These are phyloP conservation scores for Apiotrichum siamense DNA, from an alignment of 1,284 basidiomycete genomes.

Conservation along the genomic window DNA sequence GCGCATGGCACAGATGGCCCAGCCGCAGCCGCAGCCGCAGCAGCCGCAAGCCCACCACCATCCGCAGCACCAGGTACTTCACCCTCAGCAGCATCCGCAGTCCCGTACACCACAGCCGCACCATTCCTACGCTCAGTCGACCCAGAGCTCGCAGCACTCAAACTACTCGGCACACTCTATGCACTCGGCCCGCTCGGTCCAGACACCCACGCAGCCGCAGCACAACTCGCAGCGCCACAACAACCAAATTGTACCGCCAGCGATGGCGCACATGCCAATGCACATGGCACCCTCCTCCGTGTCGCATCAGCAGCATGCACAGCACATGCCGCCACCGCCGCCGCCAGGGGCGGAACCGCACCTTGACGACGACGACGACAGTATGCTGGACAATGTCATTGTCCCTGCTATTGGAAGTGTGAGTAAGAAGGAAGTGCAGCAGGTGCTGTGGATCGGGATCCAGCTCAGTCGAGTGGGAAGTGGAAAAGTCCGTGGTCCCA, in stretches of 20 bases:
- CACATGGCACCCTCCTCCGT: constrained; percentile 15
- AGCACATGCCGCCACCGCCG: background rate
- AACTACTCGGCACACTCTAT: constrained; percentile 18
- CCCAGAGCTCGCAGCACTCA: constrained; percentile 30
- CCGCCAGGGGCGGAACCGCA: constrained; percentile 40
- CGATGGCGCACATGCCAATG: constrained; percentile 47
- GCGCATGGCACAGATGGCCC: constrained; percentile 10
- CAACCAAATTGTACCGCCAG: constrained; percentile 55
- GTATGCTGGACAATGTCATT: constrained; percentile 91
- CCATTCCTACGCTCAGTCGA: background rate
- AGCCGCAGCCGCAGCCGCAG: constrained; percentile 5
- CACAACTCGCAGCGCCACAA: constrained; percentile 49
- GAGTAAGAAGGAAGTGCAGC: constrained; percentile 37
- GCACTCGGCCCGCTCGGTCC: background rate
- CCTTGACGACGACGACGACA: constrained; percentile 62
- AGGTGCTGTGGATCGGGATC: background rate
- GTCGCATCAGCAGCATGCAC: background rate
- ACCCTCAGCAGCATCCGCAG: background rate
- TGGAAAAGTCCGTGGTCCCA: too few species aligned
- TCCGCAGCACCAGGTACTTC: background rate
- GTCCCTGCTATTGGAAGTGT: constrained; percentile 87
- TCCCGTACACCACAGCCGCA: background rate
- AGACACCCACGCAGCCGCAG: constrained; percentile 19
- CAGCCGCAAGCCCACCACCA: background rate
- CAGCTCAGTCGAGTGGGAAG: too few species aligned